A percentile compares a stretch with the other conserved stretches of the same genome.
phyloP scores from a whole-genome alignment of 371 early-diverging fungal genomes.

The Mortierella sp. region DNA sequence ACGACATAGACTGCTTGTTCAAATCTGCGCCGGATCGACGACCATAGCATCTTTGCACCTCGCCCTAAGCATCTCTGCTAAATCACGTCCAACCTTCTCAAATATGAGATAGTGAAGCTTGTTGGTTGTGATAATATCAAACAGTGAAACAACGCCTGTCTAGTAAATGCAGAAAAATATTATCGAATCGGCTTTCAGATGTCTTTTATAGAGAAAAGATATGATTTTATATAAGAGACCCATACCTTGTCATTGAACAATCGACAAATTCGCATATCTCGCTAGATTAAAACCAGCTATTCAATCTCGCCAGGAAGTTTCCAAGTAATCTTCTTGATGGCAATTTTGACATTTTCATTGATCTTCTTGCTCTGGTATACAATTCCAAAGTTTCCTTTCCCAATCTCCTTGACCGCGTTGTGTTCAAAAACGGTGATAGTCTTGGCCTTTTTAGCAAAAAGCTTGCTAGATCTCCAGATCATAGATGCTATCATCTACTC shows the following conservation, averaged over 20 bases:
- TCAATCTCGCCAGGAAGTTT: conserved; percentile 53
- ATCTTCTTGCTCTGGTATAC: conserved; percentile 41
- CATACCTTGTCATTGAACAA: conserved; percentile 35
- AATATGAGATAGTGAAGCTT: conserved; percentile 52
- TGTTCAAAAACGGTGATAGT: conserved; percentile 49
- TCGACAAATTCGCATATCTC: conserved; percentile 49
- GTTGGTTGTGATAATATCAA: conserved; percentile 51
- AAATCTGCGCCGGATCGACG: conserved; percentile 7
- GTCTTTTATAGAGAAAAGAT: background rate
- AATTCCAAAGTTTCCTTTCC: conserved; percentile 55
- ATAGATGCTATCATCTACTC: conserved; percentile 35
- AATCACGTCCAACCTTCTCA: conserved; percentile 42
- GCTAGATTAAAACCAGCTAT: conserved; percentile 37
- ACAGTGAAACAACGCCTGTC: conserved; percentile 35
- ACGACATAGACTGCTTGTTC: conserved; percentile 23
- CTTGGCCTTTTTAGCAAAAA: conserved; percentile 50
- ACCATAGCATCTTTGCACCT: conserved; percentile 13
- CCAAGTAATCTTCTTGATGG: conserved; percentile 48
- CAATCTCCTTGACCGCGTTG: conserved; percentile 41
- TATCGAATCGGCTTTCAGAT: background rate
- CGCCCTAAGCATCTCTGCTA: conserved; percentile 42
- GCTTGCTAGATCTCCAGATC: conserved; percentile 37
- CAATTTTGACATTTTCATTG: conserved; percentile 21
- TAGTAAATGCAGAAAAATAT: background rate
- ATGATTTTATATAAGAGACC: background rate